Evolutionary conservation across 2,329 filamentous ascomycete genomes (phyloP).

Genomic region (Apiospora koreana): DNA sequence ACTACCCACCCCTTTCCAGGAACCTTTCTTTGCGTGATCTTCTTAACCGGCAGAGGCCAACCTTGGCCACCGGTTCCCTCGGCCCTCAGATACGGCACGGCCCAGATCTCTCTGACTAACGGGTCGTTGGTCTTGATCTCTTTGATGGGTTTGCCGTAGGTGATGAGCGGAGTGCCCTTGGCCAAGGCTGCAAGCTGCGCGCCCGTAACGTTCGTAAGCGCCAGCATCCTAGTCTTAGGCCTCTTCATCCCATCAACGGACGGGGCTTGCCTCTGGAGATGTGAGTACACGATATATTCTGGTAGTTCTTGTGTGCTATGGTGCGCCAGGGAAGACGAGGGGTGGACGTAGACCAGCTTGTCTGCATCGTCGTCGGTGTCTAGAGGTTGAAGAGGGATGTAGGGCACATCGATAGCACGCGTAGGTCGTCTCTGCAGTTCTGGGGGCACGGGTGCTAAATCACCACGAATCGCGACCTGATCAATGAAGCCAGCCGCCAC

Average conservation of each 20-base stretch:
- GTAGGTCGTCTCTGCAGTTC: slow-evolving; percentile 69
- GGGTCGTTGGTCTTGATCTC: slow-evolving; percentile 60
- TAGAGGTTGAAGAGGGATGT: slow-evolving; percentile 79
- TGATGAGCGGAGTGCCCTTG: slow-evolving; percentile 80
- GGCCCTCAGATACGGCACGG: slow-evolving; percentile 74
- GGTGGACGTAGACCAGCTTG: slow-evolving; percentile 82
- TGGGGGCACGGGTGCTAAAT: slow-evolving; percentile 75
- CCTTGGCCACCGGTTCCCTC: slow-evolving; percentile 68
- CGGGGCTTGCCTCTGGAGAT: slow-evolving; percentile 70
- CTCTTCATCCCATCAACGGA: slow-evolving; percentile 53
- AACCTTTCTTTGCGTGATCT: slow-evolving; percentile 78
- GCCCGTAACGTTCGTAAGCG: slow-evolving; percentile 77
- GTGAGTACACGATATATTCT: slow-evolving; percentile 83
- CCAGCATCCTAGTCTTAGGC: slow-evolving; percentile 82
- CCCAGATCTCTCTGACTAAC: slow-evolving; percentile 73
- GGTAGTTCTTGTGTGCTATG: slow-evolving; percentile 73
- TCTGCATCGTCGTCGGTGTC: slow-evolving; percentile 50
- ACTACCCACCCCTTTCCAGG: slow-evolving; percentile 74
- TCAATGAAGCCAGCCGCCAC: slow-evolving; percentile 91
- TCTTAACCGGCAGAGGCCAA: slow-evolving; percentile 85
- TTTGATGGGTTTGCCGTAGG: slow-evolving; percentile 88
- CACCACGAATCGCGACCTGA: slow-evolving; percentile 88
- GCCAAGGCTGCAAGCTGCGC: slow-evolving; percentile 77
- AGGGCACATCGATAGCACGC: slow-evolving; percentile 90
- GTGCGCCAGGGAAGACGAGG: slow-evolving; percentile 77